Evolutionary conservation across 495 filamentous ascomycete species (phyloP).

Genomic region (Pseudevernia furfuracea): DNA sequence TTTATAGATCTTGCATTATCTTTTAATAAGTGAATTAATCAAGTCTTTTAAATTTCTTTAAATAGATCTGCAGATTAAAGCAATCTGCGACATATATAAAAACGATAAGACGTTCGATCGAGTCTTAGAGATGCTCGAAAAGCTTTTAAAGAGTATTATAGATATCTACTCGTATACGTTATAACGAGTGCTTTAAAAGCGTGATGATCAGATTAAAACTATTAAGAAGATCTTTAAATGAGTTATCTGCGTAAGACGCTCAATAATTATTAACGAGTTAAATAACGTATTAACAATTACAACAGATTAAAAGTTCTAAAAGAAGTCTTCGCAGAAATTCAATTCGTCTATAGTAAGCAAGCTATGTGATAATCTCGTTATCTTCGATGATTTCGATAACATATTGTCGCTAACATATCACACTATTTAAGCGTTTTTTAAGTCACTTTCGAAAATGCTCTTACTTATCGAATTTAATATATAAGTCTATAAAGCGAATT

Average conservation of each 20-base stretch:
- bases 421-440: too few species aligned
- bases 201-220: conserved; percentile 4
- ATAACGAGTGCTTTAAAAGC: conserved; percentile 15
- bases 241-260: conserved; percentile 22
- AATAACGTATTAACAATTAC: too few species aligned
- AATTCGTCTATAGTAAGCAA: too few species aligned
- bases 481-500: too few species aligned
- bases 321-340: too few species aligned
- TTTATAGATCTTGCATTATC: conserved; percentile 7
- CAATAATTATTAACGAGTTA: conserved; percentile 22
- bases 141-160: conserved; percentile 21
- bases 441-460: too few species aligned
- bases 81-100: conserved; percentile 26
- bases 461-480: too few species aligned
- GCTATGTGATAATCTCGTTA: too few species aligned
- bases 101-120: conserved; percentile 23
- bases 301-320: too few species aligned
- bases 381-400: too few species aligned
- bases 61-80: conserved; percentile 28
- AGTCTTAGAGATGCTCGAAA: conserved; percentile 19
- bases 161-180: conserved; percentile 17
- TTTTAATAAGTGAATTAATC: not conserved
- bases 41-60: conserved; percentile 28
- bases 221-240: conserved; percentile 23
- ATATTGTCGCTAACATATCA: too few species aligned